Base-by-base conservation (phyloP, 169 alveolate species). In the Blepharisma undulans region DNA sequence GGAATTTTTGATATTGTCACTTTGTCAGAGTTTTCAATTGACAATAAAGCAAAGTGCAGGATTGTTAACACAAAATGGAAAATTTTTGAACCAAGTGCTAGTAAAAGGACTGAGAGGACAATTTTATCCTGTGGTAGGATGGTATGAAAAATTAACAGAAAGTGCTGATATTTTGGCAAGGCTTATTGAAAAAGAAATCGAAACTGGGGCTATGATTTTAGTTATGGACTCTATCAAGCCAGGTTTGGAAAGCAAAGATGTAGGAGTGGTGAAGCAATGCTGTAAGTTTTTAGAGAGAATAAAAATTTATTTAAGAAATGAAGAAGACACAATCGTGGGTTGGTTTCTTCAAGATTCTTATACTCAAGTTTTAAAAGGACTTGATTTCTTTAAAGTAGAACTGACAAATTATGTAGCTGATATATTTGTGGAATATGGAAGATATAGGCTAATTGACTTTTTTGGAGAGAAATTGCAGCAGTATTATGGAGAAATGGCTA, bases 41-140 rank as follows among this genome's bases (percentile, higher is more conserved):
- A 94, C 89, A 66, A 94, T 97, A 0, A 95, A 97, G 77, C 93
- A 96, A 94, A 97, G 88, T 36, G 97, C 98, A 21, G 97, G 97
- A 30, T 92, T 97, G 30, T 94, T 97, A 34, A 92, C 97, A 34
- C 94, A 96, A 88, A 95, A 94, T 76, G 96, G 96, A 78, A 97
- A 97, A 91, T 97, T 94, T 90, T 93, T 97, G 84, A 96, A 96
- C 33, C 98, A 97, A 74, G 92, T 97, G 18, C 89, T 95, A 78
- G 97, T 94, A 2, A 97, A 96, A 92, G 98, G 98, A 22, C 94
- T 97, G n/a, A 96, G 96, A 86, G 98, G 98, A 27, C 89, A 94
- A 34, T 95, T 92, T 87, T 96, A 94, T 27, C 97, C 97, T 74
- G 94, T 97, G 1, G 36, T 94, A 21, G 80, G 66, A 21, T 97